Evolutionary conservation across 495 filamentous ascomycete species (phyloP), one percentile per base, ranked within the genome.

Genomic region (Penicillium fimorum): DNA sequence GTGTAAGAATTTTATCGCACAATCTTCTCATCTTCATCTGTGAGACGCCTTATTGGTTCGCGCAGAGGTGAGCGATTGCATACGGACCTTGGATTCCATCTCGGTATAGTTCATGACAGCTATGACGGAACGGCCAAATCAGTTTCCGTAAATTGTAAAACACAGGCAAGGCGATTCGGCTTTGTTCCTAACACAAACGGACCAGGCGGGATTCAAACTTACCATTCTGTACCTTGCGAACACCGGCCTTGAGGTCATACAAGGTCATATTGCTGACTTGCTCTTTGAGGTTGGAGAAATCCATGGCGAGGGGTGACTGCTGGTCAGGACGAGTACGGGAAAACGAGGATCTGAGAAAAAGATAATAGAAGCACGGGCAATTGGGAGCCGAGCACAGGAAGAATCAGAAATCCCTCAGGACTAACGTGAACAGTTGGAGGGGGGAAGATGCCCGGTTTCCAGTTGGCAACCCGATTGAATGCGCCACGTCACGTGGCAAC

Each of bases 81-180:
- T 47, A 78, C 77, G 60, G 59, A 94, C 92, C 89, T 97, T 99
- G 52, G 92, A 79, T 76, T 99, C 94, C 93, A 97, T 97, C 70
- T 97, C 94, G n/a, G 94, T 98, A 72, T 93, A 97, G 74, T 97
- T 98, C 94, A 97, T 97, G 40, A 98, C 93, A 59, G 92, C 93
- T 97, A 66, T 52, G 60, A 50, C 37, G 42, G 43, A 50, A 59
- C 55, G 62, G 61, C 70, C 53, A 62, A 55, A 49, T 33, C 42
- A 47, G 38, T 33, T 44, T 53, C 44, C 45, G 49, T 29, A 27
- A 32, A 55, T 50, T 33, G 46, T 25, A 30, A 47, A 13, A 56
- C 22, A 47, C 57, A 53, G 8, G 22, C 18, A 56, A 65, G 60
- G 47, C 60, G 15, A 42, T n/a, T 38, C 62, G 41, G 46, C 46